phyloP scores from a whole-genome alignment of 768 basidiomycete genomes.

The Leccinum uliginosum region DNA sequence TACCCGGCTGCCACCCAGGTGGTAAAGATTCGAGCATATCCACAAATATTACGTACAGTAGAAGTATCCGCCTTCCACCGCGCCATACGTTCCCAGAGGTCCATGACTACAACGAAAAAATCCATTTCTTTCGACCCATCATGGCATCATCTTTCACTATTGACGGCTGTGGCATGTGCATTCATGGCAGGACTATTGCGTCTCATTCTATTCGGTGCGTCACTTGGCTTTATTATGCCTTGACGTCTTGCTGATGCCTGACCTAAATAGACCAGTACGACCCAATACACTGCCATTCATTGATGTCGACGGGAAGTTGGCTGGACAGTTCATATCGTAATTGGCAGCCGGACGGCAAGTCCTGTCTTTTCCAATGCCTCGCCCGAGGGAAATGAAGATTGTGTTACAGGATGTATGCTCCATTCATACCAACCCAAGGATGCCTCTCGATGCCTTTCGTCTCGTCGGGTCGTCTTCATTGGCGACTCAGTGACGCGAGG shows the following conservation, averaged over 20 bases:
- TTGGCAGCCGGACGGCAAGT: constrained; percentile 82
- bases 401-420: constrained; percentile 70
- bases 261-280: constrained; percentile 58
- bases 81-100: constrained; percentile 1
- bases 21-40: not conserved
- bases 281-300: constrained; percentile 65
- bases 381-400: constrained; percentile 5
- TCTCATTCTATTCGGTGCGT: constrained; percentile 42
- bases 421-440: constrained; percentile 57
- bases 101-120: constrained; percentile 27
- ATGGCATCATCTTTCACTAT: constrained; percentile 49
- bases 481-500: constrained; percentile 83
- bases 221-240: constrained; percentile 1
- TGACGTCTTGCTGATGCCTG: constrained; percentile 1
- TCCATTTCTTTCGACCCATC: constrained; percentile 36
- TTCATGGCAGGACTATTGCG: constrained; percentile 42
- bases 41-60: not conserved
- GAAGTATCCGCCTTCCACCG: not conserved
- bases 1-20: no score
- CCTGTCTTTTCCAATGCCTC: constrained; percentile 21
- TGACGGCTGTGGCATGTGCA: constrained; percentile 36
- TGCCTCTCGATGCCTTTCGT: constrained; percentile 49
- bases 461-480: constrained; percentile 64
- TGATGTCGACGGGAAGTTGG: constrained; percentile 76
- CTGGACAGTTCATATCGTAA: constrained; percentile 58